A percentile compares a stretch with the other conserved stretches of the same genome.
Evolutionary conservation across 2,329 filamentous ascomycete species (phyloP).

Genomic region (Botrytis medusae): DNA sequence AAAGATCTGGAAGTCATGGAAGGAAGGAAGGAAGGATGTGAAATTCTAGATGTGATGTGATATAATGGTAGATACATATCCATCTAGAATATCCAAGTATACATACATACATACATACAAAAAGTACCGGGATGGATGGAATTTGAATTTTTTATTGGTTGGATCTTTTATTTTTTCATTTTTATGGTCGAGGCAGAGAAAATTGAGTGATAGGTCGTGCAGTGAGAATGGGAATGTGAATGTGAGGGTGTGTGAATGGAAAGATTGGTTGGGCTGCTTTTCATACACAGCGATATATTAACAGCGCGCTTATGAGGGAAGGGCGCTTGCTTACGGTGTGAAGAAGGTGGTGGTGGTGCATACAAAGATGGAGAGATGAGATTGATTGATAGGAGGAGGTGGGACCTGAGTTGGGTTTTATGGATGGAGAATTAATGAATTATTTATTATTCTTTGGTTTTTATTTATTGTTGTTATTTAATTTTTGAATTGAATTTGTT

Average conservation of each 20-base stretch:
- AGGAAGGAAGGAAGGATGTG: not conserved
- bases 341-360: not conserved
- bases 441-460: not conserved
- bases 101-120: not conserved
- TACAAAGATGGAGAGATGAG: not conserved
- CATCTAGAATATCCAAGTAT: not conserved
- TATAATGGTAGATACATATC: not conserved
- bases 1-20: not conserved
- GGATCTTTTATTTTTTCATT: not conserved
- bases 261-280: not conserved
- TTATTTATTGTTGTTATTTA: not conserved
- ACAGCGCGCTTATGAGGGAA: not conserved
- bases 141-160: slow-evolving; percentile 14
- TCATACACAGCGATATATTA: not conserved
- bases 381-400: not conserved
- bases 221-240: not conserved
- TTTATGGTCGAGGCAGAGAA: not conserved
- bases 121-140: not conserved
- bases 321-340: not conserved
- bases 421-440: not conserved
- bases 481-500: not conserved
- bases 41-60: not conserved
- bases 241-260: too few species aligned
- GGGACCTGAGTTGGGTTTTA: not conserved
- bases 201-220: not conserved